Evolutionary conservation across 1,284 basidiomycete genomes (phyloP), one percentile per base, ranked within the genome.

Genomic region (Apiotrichum brassicae): DNA sequence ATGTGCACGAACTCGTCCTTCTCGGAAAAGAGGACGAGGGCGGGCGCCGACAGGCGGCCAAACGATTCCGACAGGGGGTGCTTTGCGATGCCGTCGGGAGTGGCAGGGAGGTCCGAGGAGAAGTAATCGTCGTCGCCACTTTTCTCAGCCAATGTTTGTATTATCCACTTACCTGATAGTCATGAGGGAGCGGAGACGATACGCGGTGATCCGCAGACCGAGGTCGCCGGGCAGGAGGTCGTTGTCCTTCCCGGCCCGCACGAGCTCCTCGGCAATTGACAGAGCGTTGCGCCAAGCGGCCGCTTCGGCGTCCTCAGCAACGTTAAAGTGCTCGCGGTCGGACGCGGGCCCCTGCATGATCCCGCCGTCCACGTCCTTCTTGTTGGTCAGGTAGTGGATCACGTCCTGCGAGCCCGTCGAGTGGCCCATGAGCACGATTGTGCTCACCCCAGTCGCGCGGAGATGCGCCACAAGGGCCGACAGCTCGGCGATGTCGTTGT

Each of bases 81-180:
- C n/a, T 45, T 36, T 50, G 59, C 62, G 12, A 47, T 37, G 6
- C 48, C 43, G 23, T 58, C 49, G 6, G 58, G 38, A 6, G 53
- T 20, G 18, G 48, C 20, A 3, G 73, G 73, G 8, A 72, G 46
- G 51, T 72, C 68, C 18, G 58, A 49, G 28, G 68, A 71, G 62
- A 74, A 75, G 58, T 68, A 73, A 56, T 74, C 73, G 58, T 75
- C 73, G 57, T 73, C 67, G 2, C 73, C 73, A 12, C 71, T 72
- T 18, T n/a, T 12, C 12, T 18, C n/a, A 3, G 47, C 37, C 33
- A 48, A 34, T 36, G 36, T n/a, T 14, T 11, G 20, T 4, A 6
- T 22, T 22, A 8, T 4, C 19, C 9, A 40, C 51, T 45, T 36
- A 53, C 51, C 41, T 30, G 6, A 42, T 20, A 8, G 23, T 62